These are phyloP conservation scores for Phytopythium litorale DNA, from an alignment of 352 stramenopile species.

Conservation along the genomic window DNA sequence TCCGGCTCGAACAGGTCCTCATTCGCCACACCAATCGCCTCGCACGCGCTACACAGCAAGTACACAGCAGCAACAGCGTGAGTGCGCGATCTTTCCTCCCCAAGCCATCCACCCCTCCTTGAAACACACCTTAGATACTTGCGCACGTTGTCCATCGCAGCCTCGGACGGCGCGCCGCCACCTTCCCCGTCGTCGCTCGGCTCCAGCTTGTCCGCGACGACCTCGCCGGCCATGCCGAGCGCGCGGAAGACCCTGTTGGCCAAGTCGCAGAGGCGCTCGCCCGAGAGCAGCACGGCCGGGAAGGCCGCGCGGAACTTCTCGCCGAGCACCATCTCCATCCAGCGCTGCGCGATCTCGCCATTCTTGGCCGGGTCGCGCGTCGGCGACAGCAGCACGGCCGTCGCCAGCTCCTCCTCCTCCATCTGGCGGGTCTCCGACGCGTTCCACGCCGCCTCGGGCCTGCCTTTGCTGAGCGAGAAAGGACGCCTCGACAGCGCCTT, in stretches of 20 bases:
- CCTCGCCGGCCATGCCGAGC: slow-evolving; percentile 71
- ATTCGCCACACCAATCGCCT: slow-evolving; percentile 49
- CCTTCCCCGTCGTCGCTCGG: not conserved
- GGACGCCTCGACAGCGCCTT: too few relatives aligned
- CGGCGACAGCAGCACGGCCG: slow-evolving; percentile 31
- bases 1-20: slow-evolving; percentile 70
- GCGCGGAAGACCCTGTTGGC: slow-evolving; percentile 72
- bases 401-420: slow-evolving; percentile 24
- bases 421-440: slow-evolving; percentile 3
- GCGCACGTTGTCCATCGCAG: slow-evolving; percentile 38
- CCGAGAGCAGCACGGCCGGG: slow-evolving; percentile 49
- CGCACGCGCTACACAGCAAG: slow-evolving; percentile 44
- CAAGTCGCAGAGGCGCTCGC: slow-evolving; percentile 59
- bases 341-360: slow-evolving; percentile 72
- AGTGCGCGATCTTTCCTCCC: not conserved
- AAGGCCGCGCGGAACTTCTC: slow-evolving; percentile 63
- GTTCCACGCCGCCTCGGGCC: not conserved
- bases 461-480: not conserved
- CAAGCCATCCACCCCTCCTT: not conserved
- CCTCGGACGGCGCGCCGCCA: not conserved
- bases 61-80: not conserved
- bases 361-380: slow-evolving; percentile 36
- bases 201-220: slow-evolving; percentile 9
- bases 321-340: slow-evolving; percentile 87
- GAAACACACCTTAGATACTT: slow-evolving; percentile 61